These are phyloP conservation scores for Ophiosphaerella narmari DNA, from an alignment of 2,329 filamentous ascomycete species.

Conservation along the genomic window DNA sequence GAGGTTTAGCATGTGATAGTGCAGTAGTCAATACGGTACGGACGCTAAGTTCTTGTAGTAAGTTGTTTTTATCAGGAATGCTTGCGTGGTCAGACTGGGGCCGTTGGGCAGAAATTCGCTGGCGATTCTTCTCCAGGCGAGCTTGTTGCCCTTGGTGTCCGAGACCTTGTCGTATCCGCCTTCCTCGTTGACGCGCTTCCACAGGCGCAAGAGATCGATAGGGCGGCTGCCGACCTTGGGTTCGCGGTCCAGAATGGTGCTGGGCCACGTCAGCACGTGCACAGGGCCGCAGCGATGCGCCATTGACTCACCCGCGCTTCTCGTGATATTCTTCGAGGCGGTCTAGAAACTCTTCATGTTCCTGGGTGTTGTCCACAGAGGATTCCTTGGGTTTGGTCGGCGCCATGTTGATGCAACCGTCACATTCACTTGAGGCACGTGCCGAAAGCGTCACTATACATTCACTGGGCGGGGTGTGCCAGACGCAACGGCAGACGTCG, in stretches of 20 bases:
- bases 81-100: slow-evolving; percentile 75
- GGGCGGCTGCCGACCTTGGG: slow-evolving; percentile 79
- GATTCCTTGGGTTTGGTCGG: slow-evolving; percentile 50
- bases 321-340: slow-evolving; percentile 75
- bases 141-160: slow-evolving; percentile 71
- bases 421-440: slow-evolving; percentile 33
- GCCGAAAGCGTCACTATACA: slow-evolving; percentile 22
- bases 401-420: slow-evolving; percentile 49
- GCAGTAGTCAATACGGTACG: slow-evolving; percentile 20
- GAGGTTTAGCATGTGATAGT: slow-evolving; percentile 15
- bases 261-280: slow-evolving; percentile 39
- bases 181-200: slow-evolving; percentile 73
- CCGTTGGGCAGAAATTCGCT: slow-evolving; percentile 75
- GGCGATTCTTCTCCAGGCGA: slow-evolving; percentile 82
- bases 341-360: slow-evolving; percentile 79
- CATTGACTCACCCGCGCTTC: slow-evolving; percentile 66
- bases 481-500: slow-evolving; percentile 28
- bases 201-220: slow-evolving; percentile 78
- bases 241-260: slow-evolving; percentile 75
- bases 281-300: slow-evolving; percentile 22
- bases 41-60: slow-evolving; percentile 87
- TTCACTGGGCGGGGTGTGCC: slow-evolving; percentile 24
- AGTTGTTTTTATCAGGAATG: slow-evolving; percentile 82
- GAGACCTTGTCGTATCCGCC: slow-evolving; percentile 84
- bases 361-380: slow-evolving; percentile 57